Base-by-base conservation (phyloP, 176 grass and related monocot species). In the Raddia guianensis region DNA sequence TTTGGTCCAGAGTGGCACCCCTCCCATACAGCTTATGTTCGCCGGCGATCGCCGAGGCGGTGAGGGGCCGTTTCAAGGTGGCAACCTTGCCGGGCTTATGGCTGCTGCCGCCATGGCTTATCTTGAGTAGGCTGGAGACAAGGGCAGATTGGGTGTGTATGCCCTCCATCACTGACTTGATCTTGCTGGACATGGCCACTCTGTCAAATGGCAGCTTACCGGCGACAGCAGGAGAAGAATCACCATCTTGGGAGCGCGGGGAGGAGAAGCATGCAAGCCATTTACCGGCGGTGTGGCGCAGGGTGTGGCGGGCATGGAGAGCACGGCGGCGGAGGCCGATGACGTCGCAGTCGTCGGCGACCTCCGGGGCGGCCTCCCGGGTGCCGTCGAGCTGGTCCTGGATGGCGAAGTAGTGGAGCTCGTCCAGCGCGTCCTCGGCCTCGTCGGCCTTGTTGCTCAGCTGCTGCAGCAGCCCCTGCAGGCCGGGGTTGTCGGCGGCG, bases 361-460 rank as follows among this genome's bases (percentile, higher is more conserved):
- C 2, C 1, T 69, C 20, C 0, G 52, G 20, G 3, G 12, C 4
- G 1, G 53, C 64, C n/a, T 80, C n/a, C 0, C 3, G 51, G 40
- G 78, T 80, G 13, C 65, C 78, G 42, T 70, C 65, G 13, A 81
- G 65, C 78, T 81, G 13, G 53, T 81, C 78, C 16, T 49, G 66
- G 19, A 81, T 81, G 20, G 18, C 70, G 53, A 81, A 81, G 43
- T 81, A 81, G 52, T 70, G 78, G 20, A 81, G 66, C 66, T 70
- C 78, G 15, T 81, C 78, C 14, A 81, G 66, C 11, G 54, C 78
- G 18, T 71, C 66, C 66, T 71, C 78, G 0, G 78, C 78, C 3
- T 81, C 66, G 4, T 81, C 19, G 9, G 78, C 78, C 2, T 70
- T 81, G 4, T 8, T 49, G 53, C 42, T 13, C 8, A 81, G 78